Base-by-base conservation (phyloP, 306 rosid genomes). In the Cucumis cinereus region DNA sequence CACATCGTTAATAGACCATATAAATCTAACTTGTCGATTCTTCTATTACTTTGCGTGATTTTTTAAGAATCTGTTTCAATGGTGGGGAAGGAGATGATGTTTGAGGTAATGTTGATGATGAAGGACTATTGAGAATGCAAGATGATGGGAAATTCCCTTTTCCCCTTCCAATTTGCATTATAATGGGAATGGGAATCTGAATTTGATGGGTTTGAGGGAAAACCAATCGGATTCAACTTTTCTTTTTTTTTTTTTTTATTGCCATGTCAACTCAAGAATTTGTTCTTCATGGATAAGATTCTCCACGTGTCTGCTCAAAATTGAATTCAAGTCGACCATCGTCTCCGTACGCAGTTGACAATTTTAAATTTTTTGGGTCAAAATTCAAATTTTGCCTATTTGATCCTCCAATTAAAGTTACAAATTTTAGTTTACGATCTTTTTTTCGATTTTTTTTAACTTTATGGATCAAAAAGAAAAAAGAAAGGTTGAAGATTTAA, bases 211-310 rank as follows among this genome's bases (percentile, higher is more conserved):
- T 33, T 16, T 61, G 67, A 28, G 8, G 64, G 17, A 58, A 12
- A 24, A 26, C 11, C 28, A 17, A 58, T 14, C 19, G 38, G 38
- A 1, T 30, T 12, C 38, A 2, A 24, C n/a, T 6, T 7, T 13
- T 28, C 1, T 10, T 10, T 1, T 60, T 36, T 16, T 62, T 62
- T n/a, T 22, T 62, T 35, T 62, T 17, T 14, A 36, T 19, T 6
- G 2, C 16, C 49, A 63, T 63, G 71, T 63, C 71, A 36, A 8
- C 26, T 22, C 26, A 13, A 3, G 71, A 38, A 64, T 64, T 10
- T 66, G 52, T 66, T 38, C 73, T n/a, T 16, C 52, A 38, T 38
- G 73, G 73, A 66, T 66, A 17, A 63, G 70, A 63, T 63, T 63
- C 47, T 19, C 15, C 4, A 63, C 7, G 70, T 4, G 14, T 63